Base-by-base conservation (phyloP, 352 stramenopile species). In the Phytophthora hibernalis region DNA sequence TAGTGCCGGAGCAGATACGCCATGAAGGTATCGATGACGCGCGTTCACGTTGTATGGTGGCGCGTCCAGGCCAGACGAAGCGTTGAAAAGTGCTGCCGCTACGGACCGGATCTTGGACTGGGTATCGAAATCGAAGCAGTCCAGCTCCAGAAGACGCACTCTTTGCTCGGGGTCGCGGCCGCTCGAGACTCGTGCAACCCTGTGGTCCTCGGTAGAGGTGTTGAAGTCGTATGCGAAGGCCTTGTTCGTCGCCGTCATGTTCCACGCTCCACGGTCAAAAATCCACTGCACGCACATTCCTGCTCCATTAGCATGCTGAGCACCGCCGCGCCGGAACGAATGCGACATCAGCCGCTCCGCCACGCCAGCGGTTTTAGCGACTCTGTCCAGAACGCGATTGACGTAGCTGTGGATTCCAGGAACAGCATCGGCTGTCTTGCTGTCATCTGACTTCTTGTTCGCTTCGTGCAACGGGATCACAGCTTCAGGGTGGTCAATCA, bases 231-330 rank as follows among this genome's bases (percentile, higher is more conserved):
- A 65, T 0, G 53, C 59, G 28, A 72, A 68, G 0, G 53, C 57
- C 47, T 68, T 72, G 45, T 68, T 70, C 33, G 49, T 74, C 31
- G 22, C 43, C 7, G 50, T 65, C 54, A 67, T 59, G 16, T 67
- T 72, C 64, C 49, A 72, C 53, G 28, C 50, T 11, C 50, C 33
- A 10, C 50, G 16, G 24, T 68, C 53, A 24, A 64, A 63, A 48
- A 68, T 65, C n/a, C 35, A 64, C 31, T 61, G 47, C 6, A 21
- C 37, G 22, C 38, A 21, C 28, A 64, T 21, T 5, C 11, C 18
- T 13, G 28, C 28, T 9, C 13, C 42, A 22, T 69, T 71, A 5
- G 54, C 38, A 54, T 70, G 59, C 37, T 74, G 49, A 0, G 22
- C 69, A 20, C 59, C 50, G 12, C 58, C 63, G 18, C 68, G 59